A percentile compares a stretch with the other conserved stretches of the same genome.
phyloP scores from a whole-genome alignment of 2,329 filamentous ascomycete genomes.

The Sporothrix humicola region DNA sequence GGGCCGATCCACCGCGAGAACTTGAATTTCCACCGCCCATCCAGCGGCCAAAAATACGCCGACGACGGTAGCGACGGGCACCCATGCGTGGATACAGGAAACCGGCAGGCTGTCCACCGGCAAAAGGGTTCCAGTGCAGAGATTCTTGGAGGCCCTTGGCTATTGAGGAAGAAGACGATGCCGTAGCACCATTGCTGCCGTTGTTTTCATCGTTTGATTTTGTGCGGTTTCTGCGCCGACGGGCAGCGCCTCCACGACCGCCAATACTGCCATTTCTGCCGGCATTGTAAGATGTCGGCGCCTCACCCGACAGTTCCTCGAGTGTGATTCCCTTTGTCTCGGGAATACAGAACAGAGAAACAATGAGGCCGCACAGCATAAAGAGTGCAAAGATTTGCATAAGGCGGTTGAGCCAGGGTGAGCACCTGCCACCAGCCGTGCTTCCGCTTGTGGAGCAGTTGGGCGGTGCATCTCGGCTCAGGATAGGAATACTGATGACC shows the following conservation, averaged over 20 bases:
- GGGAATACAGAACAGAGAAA: conserved; percentile 70
- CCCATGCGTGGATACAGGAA: conserved; percentile 53
- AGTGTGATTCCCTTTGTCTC: conserved; percentile 78
- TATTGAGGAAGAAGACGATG: not conserved
- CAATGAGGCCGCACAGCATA: conserved; percentile 74
- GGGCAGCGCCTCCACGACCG: conserved; percentile 40
- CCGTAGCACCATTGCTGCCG: not conserved
- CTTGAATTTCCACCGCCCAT: not conserved
- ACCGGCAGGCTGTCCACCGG: conserved; percentile 58
- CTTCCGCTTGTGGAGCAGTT: conserved; percentile 52
- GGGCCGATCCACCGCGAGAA: conserved; percentile 48
- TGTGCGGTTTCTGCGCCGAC: not conserved
- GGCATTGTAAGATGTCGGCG: conserved; percentile 63
- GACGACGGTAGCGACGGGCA: conserved; percentile 42
- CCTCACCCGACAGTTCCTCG: conserved; percentile 72
- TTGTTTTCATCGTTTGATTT: not conserved
- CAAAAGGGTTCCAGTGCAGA: conserved; percentile 53
- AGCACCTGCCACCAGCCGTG: conserved; percentile 51
- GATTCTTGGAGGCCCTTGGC: conserved; percentile 34
- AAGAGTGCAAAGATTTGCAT: conserved; percentile 81
- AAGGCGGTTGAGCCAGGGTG: conserved; percentile 71
- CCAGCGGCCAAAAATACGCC: conserved; percentile 47
- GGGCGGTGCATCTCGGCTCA: conserved; percentile 60
- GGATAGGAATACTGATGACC: conserved; percentile 66
- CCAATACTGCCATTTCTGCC: conserved; percentile 58